Conservation (phyloP, 2,329 filamentous ascomycete genomes). For the Venturiaceae sp. region DNA sequence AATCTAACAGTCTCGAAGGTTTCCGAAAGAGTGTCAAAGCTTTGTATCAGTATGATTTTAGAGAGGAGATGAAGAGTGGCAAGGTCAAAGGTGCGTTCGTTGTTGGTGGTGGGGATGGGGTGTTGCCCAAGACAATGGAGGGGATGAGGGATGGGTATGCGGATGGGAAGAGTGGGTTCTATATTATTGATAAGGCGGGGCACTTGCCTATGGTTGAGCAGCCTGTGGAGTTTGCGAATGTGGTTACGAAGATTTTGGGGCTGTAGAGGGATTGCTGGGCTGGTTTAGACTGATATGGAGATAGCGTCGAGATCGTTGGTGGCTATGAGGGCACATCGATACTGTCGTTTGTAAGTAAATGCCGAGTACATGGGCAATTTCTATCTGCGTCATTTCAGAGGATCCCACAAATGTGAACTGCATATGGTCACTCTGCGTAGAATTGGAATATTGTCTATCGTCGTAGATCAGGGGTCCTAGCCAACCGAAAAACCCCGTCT, state of each 20-base stretch:
- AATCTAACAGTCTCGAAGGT: conserved; percentile 57
- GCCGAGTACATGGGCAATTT: no score
- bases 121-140: conserved; percentile 70
- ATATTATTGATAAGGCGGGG: conserved; percentile 58
- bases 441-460: no score
- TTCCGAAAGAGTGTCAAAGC: conserved; percentile 60
- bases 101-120: conserved; percentile 64
- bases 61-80: conserved; percentile 43
- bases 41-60: conserved; percentile 62
- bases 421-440: no score
- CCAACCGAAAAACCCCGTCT: no score
- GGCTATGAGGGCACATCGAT: no score
- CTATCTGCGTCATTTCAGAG: no score
- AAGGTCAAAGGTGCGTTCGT: conserved; percentile 56
- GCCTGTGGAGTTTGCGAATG: conserved; percentile 56
- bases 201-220: conserved; percentile 81
- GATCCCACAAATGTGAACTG: no score
- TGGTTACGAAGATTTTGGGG: conserved; percentile 49
- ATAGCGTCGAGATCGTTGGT: no score
- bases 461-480: no score
- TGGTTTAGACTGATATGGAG: no score
- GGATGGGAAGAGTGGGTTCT: conserved; percentile 45
- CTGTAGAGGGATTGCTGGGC: no score
- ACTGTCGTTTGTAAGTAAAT: no score
- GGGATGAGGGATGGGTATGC: conserved; percentile 51